Percentiles rank a stretch among this genome's conserved stretches.
These are phyloP conservation scores for Vachellia pachyceras DNA, from an alignment of 306 rosid genomes.

Conservation along the genomic window DNA sequence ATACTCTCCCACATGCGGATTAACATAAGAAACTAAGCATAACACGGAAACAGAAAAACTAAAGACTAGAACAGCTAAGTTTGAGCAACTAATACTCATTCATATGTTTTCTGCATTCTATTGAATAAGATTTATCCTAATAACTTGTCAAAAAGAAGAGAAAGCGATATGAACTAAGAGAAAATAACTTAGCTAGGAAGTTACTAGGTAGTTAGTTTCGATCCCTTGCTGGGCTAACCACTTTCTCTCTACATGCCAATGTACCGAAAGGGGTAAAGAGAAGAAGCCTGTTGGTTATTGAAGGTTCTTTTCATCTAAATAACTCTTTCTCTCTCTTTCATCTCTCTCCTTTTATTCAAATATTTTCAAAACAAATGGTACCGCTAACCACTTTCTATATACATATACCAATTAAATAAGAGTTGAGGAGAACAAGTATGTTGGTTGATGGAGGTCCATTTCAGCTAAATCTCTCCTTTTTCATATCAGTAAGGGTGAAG, in stretches of 20 bases:
- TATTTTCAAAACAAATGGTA: background rate
- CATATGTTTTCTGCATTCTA: background rate
- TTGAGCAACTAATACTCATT: background rate
- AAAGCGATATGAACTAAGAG: background rate
- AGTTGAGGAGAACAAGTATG: background rate
- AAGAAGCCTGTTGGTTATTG: background rate
- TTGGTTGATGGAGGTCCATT: background rate
- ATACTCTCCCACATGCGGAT: background rate
- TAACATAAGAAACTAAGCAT: background rate
- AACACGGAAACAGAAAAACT: background rate
- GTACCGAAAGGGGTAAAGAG: background rate
- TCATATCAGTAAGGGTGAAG: background rate
- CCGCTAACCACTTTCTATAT: background rate
- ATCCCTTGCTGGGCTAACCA: background rate
- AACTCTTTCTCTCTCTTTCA: no score
- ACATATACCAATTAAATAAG: background rate
- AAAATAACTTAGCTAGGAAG: background rate
- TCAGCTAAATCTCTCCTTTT: background rate
- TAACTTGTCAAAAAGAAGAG: background rate
- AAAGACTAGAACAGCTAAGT: slow-evolving; percentile 1
- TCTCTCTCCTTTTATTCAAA: no score
- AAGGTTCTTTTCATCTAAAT: background rate
- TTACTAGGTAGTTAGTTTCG: background rate
- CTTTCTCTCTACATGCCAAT: background rate
- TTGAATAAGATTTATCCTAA: background rate